Evolutionary conservation across 768 basidiomycete species (phyloP).

Genomic region (Scleroderma citrinum): DNA sequence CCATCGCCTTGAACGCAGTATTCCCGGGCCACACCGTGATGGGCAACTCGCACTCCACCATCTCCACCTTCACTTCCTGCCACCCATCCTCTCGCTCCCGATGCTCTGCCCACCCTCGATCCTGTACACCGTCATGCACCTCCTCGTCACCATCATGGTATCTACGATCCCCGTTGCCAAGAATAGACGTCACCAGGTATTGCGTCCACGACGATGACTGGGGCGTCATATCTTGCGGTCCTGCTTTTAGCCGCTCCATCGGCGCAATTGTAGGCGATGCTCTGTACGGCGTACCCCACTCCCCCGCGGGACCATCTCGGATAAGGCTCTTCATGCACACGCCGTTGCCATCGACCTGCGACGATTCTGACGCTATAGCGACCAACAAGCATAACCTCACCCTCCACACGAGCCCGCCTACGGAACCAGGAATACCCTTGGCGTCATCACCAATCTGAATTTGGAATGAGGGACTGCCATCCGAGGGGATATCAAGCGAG

Average conservation of each 20-base stretch:
- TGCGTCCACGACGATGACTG: slow-evolving; percentile 30
- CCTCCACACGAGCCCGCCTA: slow-evolving; percentile 88
- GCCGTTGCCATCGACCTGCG: slow-evolving; percentile 43
- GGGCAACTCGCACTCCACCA: slow-evolving; percentile 92
- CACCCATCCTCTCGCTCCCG: slow-evolving; percentile 59
- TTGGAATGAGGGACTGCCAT: slow-evolving; percentile 83
- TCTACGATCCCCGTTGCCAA: slow-evolving; percentile 39
- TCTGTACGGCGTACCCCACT: slow-evolving; percentile 68
- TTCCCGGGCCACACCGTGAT: slow-evolving; percentile 86
- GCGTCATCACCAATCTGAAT: slow-evolving; percentile 43
- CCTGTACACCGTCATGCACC: slow-evolving; percentile 24
- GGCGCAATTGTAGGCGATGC: slow-evolving; percentile 56
- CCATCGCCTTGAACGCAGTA: slow-evolving; percentile 75
- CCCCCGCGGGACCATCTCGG: slow-evolving; percentile 54
- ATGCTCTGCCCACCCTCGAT: slow-evolving; percentile 9
- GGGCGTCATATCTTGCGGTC: neutral
- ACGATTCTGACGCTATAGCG: slow-evolving; percentile 48
- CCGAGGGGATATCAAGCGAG: slow-evolving; percentile 86
- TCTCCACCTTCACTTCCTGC: slow-evolving; percentile 68
- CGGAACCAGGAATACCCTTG: slow-evolving; percentile 12
- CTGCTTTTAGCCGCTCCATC: slow-evolving; percentile 37
- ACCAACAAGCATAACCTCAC: slow-evolving; percentile 85
- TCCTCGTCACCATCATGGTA: slow-evolving; percentile 55
- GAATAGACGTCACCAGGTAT: slow-evolving; percentile 35
- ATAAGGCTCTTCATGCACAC: slow-evolving; percentile 49